Evolutionary conservation across 2,329 filamentous ascomycete genomes (phyloP), one percentile per base, ranked within the genome.

Genomic region (Blastomyces emzantsi): DNA sequence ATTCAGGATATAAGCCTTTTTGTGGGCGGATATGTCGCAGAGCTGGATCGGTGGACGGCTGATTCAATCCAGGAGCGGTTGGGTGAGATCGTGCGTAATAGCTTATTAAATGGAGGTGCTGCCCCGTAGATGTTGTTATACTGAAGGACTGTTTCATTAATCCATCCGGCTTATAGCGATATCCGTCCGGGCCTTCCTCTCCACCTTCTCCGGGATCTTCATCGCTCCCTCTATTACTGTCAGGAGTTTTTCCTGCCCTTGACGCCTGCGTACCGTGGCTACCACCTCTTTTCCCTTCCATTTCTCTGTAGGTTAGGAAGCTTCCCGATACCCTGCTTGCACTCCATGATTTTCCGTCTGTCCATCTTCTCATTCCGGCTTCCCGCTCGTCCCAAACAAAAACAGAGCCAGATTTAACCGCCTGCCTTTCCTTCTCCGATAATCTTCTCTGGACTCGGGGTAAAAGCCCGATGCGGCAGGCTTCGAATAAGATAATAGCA

Each of bases 331-430:
- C 94, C 66, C 94, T 86, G 78, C 93, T 97, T 43, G 94, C 94
- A 73, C 93, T 97, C 94, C 94, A 99, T 45, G 93, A 97, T 76
- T 99, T 99, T 63, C 94, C 94, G 71, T 99, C 94, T 0, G 94
- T 99, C 94, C 94, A 99, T 76, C 94, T 83, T 72, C 94, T 85
- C 94, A 99, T 99, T 69, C 94, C 94, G 13, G 94, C 94, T 80
- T 99, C 94, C 70, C 93, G 83, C 81, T 99, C 94, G 76, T 99
- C 94, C 94, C 94, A 99, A n/a, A 99, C 94, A 72, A 97, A 99
- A 3, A 99, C 93, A 0, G 94, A 99, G 54, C 94, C 94, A 0
- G 93, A 96, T 72, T 91, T 88, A 75, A 99, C 99, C 3, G 91
- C 91, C 74, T 97, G 92, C 66, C 94, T 86, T 79, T 99, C 94